phyloP scores from a whole-genome alignment of 805 yeast species.

The Millerozyma miso region DNA sequence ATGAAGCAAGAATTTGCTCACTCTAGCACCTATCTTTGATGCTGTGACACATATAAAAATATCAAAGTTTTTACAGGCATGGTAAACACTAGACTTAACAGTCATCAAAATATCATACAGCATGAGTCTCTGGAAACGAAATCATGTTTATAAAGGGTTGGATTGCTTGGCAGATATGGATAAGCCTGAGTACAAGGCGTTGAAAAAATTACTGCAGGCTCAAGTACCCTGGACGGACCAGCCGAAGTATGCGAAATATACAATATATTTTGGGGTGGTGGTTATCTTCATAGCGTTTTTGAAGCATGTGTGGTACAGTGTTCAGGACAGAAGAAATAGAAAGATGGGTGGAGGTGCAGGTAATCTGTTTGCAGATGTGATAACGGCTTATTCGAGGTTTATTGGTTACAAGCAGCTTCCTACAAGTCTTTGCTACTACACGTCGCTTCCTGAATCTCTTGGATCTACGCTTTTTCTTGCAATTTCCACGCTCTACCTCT shows the following conservation, averaged over 20 bases:
- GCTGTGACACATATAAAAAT: too few species aligned
- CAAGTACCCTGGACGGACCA: slow-evolving; percentile 24
- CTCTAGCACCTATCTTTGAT: too few species aligned
- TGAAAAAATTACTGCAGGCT: slow-evolving; percentile 23
- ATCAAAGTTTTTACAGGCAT: too few species aligned
- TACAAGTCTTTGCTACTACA: slow-evolving; percentile 14
- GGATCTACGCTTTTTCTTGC: slow-evolving; percentile 37
- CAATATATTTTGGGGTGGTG: slow-evolving; percentile 38
- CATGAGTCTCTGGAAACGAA: slow-evolving; percentile 6
- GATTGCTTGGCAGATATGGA: slow-evolving; percentile 34
- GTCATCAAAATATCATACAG: not conserved
- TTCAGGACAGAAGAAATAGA: slow-evolving; percentile 19
- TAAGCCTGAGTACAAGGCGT: slow-evolving; percentile 17
- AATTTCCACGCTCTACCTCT: slow-evolving; percentile 28
- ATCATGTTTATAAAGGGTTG: slow-evolving; percentile 28
- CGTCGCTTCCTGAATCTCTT: slow-evolving; percentile 32
- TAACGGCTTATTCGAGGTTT: slow-evolving; percentile 29
- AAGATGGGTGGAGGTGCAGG: slow-evolving; percentile 6
- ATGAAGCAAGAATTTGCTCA: not conserved
- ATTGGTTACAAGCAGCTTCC: slow-evolving; percentile 33
- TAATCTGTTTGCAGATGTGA: slow-evolving; percentile 22
- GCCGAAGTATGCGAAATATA: slow-evolving; percentile 31
- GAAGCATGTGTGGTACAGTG: slow-evolving; percentile 27
- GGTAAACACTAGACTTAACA: too few species aligned
- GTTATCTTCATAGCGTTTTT: slow-evolving; percentile 28